Percentiles rank a stretch among this genome's conserved stretches.
These are phyloP conservation scores for Chamaecyparis obtusa DNA, from an alignment of 75 land plant species.

Conservation along the genomic window DNA sequence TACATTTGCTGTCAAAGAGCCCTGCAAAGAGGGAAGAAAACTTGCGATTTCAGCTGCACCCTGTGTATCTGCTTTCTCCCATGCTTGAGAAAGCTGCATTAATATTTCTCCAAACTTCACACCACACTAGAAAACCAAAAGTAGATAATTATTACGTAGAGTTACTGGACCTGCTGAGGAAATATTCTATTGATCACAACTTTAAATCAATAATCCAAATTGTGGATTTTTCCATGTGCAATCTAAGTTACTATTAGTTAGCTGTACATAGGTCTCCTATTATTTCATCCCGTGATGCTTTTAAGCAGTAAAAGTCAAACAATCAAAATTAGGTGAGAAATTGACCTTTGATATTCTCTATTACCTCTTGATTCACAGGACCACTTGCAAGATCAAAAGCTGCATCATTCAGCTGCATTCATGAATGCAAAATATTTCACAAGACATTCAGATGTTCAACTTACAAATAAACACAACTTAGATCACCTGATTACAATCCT, in stretches of 20 bases:
- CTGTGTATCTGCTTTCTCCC: conserved; percentile 80
- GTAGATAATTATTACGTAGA: background rate
- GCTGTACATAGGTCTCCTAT: background rate
- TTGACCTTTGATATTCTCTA: background rate
- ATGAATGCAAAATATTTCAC: background rate
- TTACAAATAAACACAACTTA: background rate
- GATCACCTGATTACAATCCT: background rate
- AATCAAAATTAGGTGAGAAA: background rate
- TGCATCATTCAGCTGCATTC: conserved; percentile 81
- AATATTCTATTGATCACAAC: background rate
- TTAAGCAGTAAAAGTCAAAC: background rate
- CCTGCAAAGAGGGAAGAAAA: conserved; percentile 39
- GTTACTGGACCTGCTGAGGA: background rate
- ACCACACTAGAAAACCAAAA: conserved; percentile 64
- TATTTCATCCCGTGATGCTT: background rate
- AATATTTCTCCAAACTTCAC: conserved; percentile 67
- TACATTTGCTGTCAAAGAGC: conserved; percentile 36
- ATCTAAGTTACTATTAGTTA: background rate
- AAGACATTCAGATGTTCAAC: background rate
- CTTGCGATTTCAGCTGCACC: conserved; percentile 44
- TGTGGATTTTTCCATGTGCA: background rate
- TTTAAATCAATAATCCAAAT: background rate
- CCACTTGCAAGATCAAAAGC: conserved; percentile 91
- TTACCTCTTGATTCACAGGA: conserved; percentile 71
- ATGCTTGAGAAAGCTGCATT: conserved; percentile 66